Evolutionary conservation across 2,329 filamentous ascomycete species (phyloP).

Genomic region (Aspergillus sp.): DNA sequence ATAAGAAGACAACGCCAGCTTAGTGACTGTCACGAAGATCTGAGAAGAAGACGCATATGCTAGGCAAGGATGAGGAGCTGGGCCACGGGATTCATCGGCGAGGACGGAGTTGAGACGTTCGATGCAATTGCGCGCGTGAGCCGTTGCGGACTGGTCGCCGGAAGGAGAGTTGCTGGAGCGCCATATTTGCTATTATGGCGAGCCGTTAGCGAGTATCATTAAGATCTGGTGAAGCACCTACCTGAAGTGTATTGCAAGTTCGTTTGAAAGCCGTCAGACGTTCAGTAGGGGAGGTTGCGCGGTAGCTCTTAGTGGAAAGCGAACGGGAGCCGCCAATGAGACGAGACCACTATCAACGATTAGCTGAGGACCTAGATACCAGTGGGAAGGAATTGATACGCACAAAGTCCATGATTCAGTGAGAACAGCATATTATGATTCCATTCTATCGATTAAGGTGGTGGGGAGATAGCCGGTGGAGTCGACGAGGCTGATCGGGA

Average conservation of each 20-base stretch:
- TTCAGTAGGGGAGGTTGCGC: conserved; percentile 53
- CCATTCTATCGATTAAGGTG: neutral
- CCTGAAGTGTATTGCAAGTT: conserved; percentile 56
- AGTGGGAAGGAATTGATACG: conserved; percentile 13
- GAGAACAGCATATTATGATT: conserved; percentile 26
- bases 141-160: conserved; percentile 48
- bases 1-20: conserved; percentile 79
- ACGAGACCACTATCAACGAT: conserved; percentile 50
- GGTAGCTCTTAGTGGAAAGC: conserved; percentile 43
- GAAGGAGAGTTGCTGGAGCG: conserved; percentile 50
- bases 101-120: conserved; percentile 63
- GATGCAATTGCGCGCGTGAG: conserved; percentile 49
- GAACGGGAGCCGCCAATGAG: conserved; percentile 54
- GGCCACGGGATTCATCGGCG: conserved; percentile 81
- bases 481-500: too few relatives aligned
- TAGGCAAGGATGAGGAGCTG: conserved; percentile 87
- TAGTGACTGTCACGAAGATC: conserved; percentile 82
- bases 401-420: conserved; percentile 43
- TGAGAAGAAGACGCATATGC: conserved; percentile 80
- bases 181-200: conserved; percentile 51
- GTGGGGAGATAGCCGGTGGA: conserved; percentile 4
- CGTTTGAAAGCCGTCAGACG: conserved; percentile 59
- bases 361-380: conserved; percentile 4
- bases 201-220: conserved; percentile 1
- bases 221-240: conserved; percentile 18